Base-by-base conservation (phyloP, 2,329 filamentous ascomycete species). In the Rhynchosporium graminicola region DNA sequence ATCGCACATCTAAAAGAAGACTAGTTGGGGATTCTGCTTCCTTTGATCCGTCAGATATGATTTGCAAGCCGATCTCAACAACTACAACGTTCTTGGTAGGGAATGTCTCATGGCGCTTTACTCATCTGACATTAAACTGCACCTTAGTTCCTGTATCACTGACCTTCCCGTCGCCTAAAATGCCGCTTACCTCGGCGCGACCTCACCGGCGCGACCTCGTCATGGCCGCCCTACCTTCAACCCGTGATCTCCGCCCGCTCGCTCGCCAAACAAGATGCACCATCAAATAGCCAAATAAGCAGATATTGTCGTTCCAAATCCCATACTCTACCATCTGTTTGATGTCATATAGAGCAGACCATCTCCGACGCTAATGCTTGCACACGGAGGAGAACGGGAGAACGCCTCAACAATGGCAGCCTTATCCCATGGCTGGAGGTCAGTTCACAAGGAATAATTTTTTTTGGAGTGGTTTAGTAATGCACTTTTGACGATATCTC, bases 331-430 rank as follows among this genome's bases (percentile, higher is more conserved):
- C 38, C 40, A 43, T 46, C 54, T 57, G 54, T 33, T 10, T 26
- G 38, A 57, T 45, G 7, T 33, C n/a, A 45, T 15, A 20, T 20
- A 20, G 20, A 20, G 20, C 20, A 57, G 40, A 28, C 12, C 40
- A 28, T 33, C 28, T 26, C 54, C 54, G 45, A 10, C 40, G 42
- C 54, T 43, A 42, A 57, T 8, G 42, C 42, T 46, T 57, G 10
- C 26, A 57, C 54, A 57, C 26, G 40, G 13, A 57, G n/a, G 54
- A 57, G 54, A 57, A 33, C 13, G 38, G 52, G 54, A 31, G 40
- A 45, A 40, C 54, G 28, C 54, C 54, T 57, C 54, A 28, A 57
- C n/a, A 57, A 12, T 57, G 54, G 54, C 38, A 38, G 50, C 38
- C 31, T 52, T 15, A n/a, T 26, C 9, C 31, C 43, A 26, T 42